Evolutionary conservation across 164 flowering plant species (phyloP).

Genomic region (Saururus chinensis): DNA sequence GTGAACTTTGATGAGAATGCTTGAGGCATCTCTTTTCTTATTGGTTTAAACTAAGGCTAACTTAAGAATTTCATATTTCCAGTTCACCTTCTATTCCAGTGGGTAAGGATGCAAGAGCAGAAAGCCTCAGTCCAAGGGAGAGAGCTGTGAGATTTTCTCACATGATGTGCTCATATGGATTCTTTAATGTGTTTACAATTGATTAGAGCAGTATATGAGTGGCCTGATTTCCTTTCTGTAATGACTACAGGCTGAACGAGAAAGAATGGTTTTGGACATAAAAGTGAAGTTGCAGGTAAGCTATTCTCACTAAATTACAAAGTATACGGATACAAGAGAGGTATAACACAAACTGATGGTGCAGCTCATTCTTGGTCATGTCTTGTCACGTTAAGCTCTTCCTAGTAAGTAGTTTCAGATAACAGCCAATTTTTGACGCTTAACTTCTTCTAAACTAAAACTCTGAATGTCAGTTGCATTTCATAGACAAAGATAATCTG

Average conservation of each 20-base stretch:
- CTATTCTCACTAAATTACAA: background rate
- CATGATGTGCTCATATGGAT: background rate
- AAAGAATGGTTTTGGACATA: constrained; percentile 97
- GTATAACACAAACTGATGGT: background rate
- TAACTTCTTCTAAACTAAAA: no score
- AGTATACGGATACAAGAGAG: background rate
- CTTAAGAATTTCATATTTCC: constrained; percentile 12
- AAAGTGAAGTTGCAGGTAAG: constrained; percentile 94
- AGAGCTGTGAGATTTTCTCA: constrained; percentile 67
- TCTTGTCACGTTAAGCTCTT: no score
- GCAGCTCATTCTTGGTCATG: background rate
- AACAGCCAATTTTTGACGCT: no score
- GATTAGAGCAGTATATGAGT: background rate
- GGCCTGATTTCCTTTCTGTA: background rate
- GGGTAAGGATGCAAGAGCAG: constrained; percentile 51
- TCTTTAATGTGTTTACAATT: no score
- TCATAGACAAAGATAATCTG: no score
- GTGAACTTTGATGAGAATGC: background rate
- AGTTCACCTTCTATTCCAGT: constrained; percentile 51
- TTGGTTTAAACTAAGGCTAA: no score
- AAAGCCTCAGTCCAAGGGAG: constrained; percentile 85
- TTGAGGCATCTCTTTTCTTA: background rate
- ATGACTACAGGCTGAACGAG: constrained; percentile 82
- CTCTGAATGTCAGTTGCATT: no score
- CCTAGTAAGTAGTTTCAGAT: no score